Conservation (phyloP, 805 yeast species). For the Candida loeiensis region DNA sequence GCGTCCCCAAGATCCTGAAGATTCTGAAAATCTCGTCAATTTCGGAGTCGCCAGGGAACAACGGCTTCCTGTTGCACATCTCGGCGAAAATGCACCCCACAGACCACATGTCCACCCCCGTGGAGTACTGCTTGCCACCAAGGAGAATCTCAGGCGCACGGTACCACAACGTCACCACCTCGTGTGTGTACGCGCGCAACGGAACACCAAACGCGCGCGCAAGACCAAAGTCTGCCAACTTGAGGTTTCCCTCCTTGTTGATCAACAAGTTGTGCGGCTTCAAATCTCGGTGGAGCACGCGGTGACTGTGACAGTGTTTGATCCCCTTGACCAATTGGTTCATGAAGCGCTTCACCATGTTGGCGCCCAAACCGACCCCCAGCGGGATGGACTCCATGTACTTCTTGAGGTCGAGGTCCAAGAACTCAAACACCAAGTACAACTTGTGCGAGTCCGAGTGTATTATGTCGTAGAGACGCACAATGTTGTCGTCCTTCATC, state of each 20-base stretch:
- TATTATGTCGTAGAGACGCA: constrained; percentile 85
- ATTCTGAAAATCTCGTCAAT: constrained; percentile 95
- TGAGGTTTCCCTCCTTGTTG: constrained; percentile 89
- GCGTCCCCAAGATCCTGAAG: constrained; percentile 90
- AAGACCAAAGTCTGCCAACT: constrained; percentile 72
- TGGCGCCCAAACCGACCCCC: constrained; percentile 85
- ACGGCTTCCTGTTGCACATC: constrained; percentile 92
- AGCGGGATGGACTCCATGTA: constrained; percentile 95
- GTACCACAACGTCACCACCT: constrained; percentile 97
- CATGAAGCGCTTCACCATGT: constrained; percentile 89
- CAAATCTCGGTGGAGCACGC: constrained; percentile 91
- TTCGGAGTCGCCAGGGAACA: constrained; percentile 97
- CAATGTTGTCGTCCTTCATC: constrained; percentile 89
- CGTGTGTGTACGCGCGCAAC: constrained; percentile 93
- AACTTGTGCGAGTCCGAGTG: constrained; percentile 92
- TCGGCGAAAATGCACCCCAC: constrained; percentile 97
- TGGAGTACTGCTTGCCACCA: constrained; percentile 95
- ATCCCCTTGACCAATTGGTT: constrained; percentile 88
- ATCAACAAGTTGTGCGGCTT: constrained; percentile 95
- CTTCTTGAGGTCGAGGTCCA: constrained; percentile 91
- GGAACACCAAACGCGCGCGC: constrained; percentile 99
- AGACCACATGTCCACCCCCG: constrained; percentile 99
- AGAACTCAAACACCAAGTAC: constrained; percentile 87
- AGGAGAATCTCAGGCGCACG: constrained; percentile 93
- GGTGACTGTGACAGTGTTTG: constrained; percentile 88